Percentiles rank a stretch among this genome's conserved stretches.
phyloP scores from a whole-genome alignment of 139 green algal species.

The Nannochloris sp. region DNA sequence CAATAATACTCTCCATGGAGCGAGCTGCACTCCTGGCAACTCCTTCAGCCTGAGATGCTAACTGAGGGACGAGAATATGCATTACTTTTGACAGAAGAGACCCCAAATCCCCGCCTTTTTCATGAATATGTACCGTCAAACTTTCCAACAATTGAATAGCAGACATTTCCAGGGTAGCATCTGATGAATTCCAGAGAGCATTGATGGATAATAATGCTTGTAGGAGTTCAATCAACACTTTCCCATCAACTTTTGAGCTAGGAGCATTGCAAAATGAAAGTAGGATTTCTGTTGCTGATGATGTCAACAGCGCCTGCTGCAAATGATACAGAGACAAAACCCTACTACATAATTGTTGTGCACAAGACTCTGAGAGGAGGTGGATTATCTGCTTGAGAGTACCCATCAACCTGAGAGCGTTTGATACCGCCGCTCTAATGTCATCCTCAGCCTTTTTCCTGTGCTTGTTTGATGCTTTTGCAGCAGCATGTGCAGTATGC shows the following conservation, averaged over 20 bases:
- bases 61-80: slow-evolving; percentile 50
- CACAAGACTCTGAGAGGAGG: slow-evolving; percentile 31
- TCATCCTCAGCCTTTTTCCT: slow-evolving; percentile 56
- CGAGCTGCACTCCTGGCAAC: slow-evolving; percentile 49
- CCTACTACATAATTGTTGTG: background rate
- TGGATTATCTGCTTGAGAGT: slow-evolving; percentile 46
- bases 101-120: background rate
- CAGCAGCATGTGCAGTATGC: slow-evolving; percentile 54
- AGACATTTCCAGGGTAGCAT: slow-evolving; percentile 4
- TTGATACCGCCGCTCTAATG: slow-evolving; percentile 54
- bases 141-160: background rate
- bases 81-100: slow-evolving; percentile 45
- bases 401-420: slow-evolving; percentile 71
- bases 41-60: slow-evolving; percentile 65
- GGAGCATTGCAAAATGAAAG: background rate
- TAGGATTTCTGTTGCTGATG: background rate
- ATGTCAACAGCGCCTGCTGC: background rate
- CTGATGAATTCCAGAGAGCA: background rate
- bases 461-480: slow-evolving; percentile 62
- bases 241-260: background rate
- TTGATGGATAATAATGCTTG: background rate
- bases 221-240: background rate
- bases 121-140: background rate
- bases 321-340: slow-evolving; percentile 1
- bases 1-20: slow-evolving; percentile 43